A percentile compares a stretch with the other conserved stretches of the same genome.
These are phyloP conservation scores for Epithele typhae DNA, from an alignment of 768 basidiomycete species.

Conservation along the genomic window DNA sequence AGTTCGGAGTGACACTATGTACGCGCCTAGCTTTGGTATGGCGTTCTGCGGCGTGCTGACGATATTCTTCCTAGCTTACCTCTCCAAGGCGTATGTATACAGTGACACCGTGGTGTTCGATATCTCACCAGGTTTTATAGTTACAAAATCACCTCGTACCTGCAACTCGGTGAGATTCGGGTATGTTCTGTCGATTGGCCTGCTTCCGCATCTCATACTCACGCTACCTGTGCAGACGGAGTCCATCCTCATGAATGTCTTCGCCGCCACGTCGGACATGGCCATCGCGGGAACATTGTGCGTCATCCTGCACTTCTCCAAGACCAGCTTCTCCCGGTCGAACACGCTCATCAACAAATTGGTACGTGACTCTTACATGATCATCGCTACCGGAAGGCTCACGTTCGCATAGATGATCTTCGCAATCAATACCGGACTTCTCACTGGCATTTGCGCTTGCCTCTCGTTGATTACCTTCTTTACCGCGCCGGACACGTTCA, in stretches of 20 bases:
- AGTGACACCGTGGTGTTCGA: no score
- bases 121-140: no score
- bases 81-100: background rate
- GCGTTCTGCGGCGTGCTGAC: background rate
- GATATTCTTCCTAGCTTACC: background rate
- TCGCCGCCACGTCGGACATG: slow-evolving; percentile 46
- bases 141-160: no score
- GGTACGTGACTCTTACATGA: slow-evolving; percentile 3
- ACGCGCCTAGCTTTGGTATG: background rate
- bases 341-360: slow-evolving; percentile 40
- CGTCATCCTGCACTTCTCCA: slow-evolving; percentile 43
- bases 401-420: slow-evolving; percentile 30
- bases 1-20: background rate
- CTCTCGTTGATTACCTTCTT: slow-evolving; percentile 42
- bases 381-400: no score
- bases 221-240: slow-evolving; percentile 11
- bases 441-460: slow-evolving; percentile 34
- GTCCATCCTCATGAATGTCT: slow-evolving; percentile 51
- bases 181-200: no score
- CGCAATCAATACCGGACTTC: slow-evolving; percentile 36
- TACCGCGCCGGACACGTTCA: slow-evolving; percentile 43
- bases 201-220: no score
- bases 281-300: slow-evolving; percentile 46
- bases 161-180: no score
- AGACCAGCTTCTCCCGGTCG: slow-evolving; percentile 46